Conservation (phyloP, 2,329 filamentous ascomycete genomes). For the Zalaria obscura region DNA sequence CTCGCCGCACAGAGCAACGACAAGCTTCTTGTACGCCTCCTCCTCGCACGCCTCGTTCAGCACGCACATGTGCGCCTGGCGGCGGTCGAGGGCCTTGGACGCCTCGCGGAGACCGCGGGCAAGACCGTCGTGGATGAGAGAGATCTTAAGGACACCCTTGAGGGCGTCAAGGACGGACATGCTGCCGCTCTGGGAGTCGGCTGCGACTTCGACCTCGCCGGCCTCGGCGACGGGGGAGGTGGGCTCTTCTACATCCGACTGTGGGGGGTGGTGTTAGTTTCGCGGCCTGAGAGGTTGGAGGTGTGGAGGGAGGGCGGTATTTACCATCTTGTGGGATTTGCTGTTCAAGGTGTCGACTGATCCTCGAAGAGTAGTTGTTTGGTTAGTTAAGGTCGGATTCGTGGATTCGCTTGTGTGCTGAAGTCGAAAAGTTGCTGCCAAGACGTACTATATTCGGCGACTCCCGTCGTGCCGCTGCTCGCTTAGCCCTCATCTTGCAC, state of each 20-base stretch:
- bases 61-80: conserved; percentile 99
- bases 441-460: no score
- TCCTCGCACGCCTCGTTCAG: conserved; percentile 99
- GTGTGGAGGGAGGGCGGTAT: not conserved
- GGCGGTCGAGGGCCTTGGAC: conserved; percentile 95
- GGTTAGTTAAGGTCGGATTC: not conserved
- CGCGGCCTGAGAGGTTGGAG: not conserved
- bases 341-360: conserved; percentile 22
- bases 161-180: conserved; percentile 98
- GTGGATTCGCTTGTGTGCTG: no score
- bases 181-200: conserved; percentile 62
- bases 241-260: conserved; percentile 99
- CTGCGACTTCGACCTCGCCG: conserved; percentile 84
- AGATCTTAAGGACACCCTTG: conserved; percentile 97
- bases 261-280: conserved; percentile 10
- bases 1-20: conserved; percentile 96
- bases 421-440: no score
- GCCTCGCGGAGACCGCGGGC: conserved; percentile 97
- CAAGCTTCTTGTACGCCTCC: conserved; percentile 99
- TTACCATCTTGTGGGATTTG: conserved; percentile 25
- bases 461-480: no score
- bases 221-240: conserved; percentile 64
- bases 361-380: conserved; percentile 26
- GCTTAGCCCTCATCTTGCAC: no score
- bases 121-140: conserved; percentile 98